Evolutionary conservation across 192 early-diverging fungal species (phyloP), one percentile per base, ranked within the genome.

Genomic region (Phlyctochytrium bullatum): DNA sequence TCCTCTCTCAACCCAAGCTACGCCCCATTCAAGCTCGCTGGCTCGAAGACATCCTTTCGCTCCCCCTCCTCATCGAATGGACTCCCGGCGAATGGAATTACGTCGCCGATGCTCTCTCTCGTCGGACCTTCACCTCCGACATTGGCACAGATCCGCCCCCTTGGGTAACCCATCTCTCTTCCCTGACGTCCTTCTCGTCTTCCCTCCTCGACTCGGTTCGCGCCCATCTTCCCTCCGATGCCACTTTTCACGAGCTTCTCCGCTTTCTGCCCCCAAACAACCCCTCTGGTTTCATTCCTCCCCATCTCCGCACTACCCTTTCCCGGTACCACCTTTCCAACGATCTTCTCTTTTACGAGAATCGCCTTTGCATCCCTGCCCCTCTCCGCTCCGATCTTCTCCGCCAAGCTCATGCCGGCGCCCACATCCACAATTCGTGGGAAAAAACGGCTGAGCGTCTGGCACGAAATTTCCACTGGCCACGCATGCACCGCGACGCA

Each of bases 81-180:
- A 60, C 20, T 16, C 64, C 57, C 12, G 56, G 64, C 52, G 10
- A 65, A n/a, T 65, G 64, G 64, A 65, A 65, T 31, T 64, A 10
- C 14, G 57, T 65, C n/a, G n/a, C 74, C 17, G 69, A 76, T 60
- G 25, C 64, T 2, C 64, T 73, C 16, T 73, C 64, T 17, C 68
- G 64, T 1, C 25, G 29, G 31, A 47, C 61, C 1, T 30, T 64
- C 61, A 53, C 53, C 12, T 20, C 25, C 6, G 16, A 17, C 56
- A 24, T 28, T 17, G 10, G n/a, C 56, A 58, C 17, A 58, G 17
- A 58, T 10, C n/a, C 10, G 6, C 16, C 54, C 12, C n/a, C 24
- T 51, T 25, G 47, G 50, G n/a, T 62, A 12, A 25, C 32, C 34
- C 6, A 34, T 51, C 54, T 52, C 61, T 58, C 56, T 10, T 58